Percentiles rank a stretch among this genome's conserved stretches.
Evolutionary conservation across 2,329 filamentous ascomycete genomes (phyloP).

Genomic region (Talaromyces sp.): DNA sequence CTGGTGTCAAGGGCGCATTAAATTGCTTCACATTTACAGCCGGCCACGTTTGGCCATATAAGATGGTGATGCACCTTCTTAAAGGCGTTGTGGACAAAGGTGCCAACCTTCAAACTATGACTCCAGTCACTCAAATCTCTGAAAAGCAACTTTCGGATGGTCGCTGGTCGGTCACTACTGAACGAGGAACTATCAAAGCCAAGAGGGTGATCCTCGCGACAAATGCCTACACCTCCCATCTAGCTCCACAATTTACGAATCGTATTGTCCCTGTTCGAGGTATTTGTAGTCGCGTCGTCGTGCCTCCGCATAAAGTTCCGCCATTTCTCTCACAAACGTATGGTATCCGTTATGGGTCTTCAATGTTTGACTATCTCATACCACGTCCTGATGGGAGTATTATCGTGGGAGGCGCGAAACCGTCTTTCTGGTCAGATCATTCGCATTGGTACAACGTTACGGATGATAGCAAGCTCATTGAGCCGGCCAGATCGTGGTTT

Average conservation of each 20-base stretch:
- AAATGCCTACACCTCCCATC: too few species aligned
- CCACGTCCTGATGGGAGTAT: conserved; percentile 53
- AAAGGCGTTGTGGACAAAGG: conserved; percentile 54
- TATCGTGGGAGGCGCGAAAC: conserved; percentile 62
- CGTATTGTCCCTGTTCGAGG: too few species aligned
- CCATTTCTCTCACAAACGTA: too few species aligned
- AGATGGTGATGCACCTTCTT: conserved; percentile 70
- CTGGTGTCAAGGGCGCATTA: conserved; percentile 37
- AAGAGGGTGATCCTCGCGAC: too few species aligned
- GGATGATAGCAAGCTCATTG: conserved; percentile 51
- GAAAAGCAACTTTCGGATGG: conserved; percentile 8
- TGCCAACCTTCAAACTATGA: conserved; percentile 54
- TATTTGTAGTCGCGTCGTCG: too few species aligned
- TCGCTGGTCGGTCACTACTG: conserved; percentile 46
- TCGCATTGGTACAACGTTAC: conserved; percentile 45
- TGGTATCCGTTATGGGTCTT: too few species aligned
- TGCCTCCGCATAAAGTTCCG: too few species aligned
- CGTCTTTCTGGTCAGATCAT: conserved; percentile 34
- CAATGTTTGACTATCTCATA: conserved; percentile 63
- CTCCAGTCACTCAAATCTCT: conserved; percentile 39
- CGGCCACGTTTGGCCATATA: conserved; percentile 62
- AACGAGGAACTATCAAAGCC: too few species aligned
- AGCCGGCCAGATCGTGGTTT: conserved; percentile 41
- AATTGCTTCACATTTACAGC: conserved; percentile 32
- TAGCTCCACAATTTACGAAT: too few species aligned